These are phyloP conservation scores for Fraxinus paxiana DNA, from an alignment of 305 asterid genomes.

Conservation along the genomic window DNA sequence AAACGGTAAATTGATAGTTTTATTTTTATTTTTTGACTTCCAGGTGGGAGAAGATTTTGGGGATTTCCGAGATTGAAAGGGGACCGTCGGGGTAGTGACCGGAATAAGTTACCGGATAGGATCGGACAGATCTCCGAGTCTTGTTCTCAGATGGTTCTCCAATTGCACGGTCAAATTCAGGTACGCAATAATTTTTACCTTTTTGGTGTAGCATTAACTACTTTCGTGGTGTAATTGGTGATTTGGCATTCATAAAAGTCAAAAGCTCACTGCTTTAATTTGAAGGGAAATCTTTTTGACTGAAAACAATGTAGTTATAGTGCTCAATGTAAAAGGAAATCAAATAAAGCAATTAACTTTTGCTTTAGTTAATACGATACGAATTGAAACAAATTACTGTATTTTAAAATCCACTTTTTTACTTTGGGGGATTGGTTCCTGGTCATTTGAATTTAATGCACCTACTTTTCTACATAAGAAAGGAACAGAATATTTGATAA, in stretches of 20 bases:
- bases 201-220: not conserved
- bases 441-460: not conserved
- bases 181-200: constrained; percentile 14
- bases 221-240: not conserved
- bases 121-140: constrained; percentile 59
- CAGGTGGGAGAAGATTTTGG: constrained; percentile 58
- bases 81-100: constrained; percentile 37
- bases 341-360: not conserved
- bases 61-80: constrained; percentile 44
- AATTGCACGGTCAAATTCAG: constrained; percentile 47
- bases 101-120: constrained; percentile 43
- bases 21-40: not conserved
- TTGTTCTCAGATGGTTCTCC: constrained; percentile 79
- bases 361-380: too few relatives aligned
- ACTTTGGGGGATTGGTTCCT: too few relatives aligned
- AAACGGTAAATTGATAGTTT: not conserved
- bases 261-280: not conserved
- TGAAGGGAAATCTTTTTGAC: too few relatives aligned
- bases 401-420: too few relatives aligned
- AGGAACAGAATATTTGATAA: not conserved
- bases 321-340: too few relatives aligned
- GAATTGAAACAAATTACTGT: too few relatives aligned
- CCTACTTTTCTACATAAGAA: not conserved
- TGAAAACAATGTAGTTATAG: too few relatives aligned
- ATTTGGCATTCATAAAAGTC: not conserved